Conservation (phyloP, 495 filamentous ascomycete species). For the Acidiella bohemica region DNA sequence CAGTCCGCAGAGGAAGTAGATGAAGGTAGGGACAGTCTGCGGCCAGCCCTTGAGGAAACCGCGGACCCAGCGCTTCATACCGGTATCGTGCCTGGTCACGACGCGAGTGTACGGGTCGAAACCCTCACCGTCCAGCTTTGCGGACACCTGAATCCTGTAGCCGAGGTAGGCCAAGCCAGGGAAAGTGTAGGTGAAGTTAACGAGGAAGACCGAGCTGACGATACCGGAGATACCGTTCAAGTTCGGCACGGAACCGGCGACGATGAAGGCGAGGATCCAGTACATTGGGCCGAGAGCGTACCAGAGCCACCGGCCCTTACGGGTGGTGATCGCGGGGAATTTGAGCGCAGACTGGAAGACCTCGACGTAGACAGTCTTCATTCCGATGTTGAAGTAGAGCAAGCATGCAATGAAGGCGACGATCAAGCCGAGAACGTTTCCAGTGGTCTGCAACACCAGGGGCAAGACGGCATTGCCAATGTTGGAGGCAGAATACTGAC, state of each 20-base stretch:
- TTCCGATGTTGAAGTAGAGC: slow-evolving; percentile 19
- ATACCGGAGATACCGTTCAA: slow-evolving; percentile 25
- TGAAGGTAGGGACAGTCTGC: not conserved
- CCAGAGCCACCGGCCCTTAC: slow-evolving; percentile 7
- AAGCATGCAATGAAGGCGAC: slow-evolving; percentile 14
- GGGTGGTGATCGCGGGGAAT: slow-evolving; percentile 11
- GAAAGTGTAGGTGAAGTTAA: slow-evolving; percentile 40
- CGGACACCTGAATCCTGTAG: slow-evolving; percentile 33
- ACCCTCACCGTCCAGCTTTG: slow-evolving; percentile 24
- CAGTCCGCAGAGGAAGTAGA: slow-evolving; percentile 13
- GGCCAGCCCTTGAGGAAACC: slow-evolving; percentile 4
- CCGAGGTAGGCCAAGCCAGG: slow-evolving; percentile 35
- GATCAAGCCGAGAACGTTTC: slow-evolving; percentile 15
- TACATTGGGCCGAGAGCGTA: slow-evolving; percentile 10
- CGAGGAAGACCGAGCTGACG: slow-evolving; percentile 37
- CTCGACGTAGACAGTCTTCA: slow-evolving; percentile 17
- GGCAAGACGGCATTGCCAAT: slow-evolving; percentile 11
- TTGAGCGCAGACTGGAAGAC: slow-evolving; percentile 14
- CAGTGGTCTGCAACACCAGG: slow-evolving; percentile 9
- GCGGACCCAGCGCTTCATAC: slow-evolving; percentile 13
- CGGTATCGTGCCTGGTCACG: slow-evolving; percentile 8
- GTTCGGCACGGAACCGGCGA: slow-evolving; percentile 14
- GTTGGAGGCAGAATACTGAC: slow-evolving; percentile 11
- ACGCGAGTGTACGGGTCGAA: slow-evolving; percentile 13
- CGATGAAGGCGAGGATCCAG: slow-evolving; percentile 17